Evolutionary conservation across 306 rosid species (phyloP).

Genomic region (Argentina anserina): DNA sequence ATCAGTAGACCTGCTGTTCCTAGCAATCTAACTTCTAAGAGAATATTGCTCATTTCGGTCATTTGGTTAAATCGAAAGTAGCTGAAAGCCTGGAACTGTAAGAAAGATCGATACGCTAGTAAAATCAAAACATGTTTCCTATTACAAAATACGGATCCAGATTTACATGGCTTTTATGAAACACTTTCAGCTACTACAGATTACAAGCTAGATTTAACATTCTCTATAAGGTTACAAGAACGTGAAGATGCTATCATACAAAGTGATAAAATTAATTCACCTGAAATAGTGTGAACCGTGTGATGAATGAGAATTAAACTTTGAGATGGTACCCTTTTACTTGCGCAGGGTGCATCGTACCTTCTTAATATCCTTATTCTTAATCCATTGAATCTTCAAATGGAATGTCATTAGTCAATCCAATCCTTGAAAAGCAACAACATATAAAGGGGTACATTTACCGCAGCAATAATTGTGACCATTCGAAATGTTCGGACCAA

Average conservation of each 20-base stretch:
- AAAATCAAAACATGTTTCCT: background rate
- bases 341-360: background rate
- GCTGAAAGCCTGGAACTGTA: background rate
- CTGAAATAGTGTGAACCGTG: background rate
- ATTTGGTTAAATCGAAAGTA: background rate
- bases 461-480: constrained; percentile 63
- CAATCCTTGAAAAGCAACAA: constrained; percentile 84
- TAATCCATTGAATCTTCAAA: background rate
- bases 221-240: background rate
- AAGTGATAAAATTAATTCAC: constrained; percentile 6
- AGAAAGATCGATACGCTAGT: background rate
- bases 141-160: background rate
- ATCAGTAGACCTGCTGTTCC: background rate
- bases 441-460: constrained; percentile 74
- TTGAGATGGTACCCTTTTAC: background rate
- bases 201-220: background rate
- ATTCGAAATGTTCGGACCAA: constrained; percentile 46
- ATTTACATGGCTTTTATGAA: background rate
- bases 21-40: background rate
- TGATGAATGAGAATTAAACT: background rate
- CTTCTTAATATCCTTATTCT: background rate
- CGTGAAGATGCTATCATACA: background rate
- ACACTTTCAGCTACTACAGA: background rate
- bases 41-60: background rate
- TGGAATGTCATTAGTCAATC: constrained; percentile 49